Base-by-base conservation (phyloP, 805 yeast species). In the Candida endomychidarum region DNA sequence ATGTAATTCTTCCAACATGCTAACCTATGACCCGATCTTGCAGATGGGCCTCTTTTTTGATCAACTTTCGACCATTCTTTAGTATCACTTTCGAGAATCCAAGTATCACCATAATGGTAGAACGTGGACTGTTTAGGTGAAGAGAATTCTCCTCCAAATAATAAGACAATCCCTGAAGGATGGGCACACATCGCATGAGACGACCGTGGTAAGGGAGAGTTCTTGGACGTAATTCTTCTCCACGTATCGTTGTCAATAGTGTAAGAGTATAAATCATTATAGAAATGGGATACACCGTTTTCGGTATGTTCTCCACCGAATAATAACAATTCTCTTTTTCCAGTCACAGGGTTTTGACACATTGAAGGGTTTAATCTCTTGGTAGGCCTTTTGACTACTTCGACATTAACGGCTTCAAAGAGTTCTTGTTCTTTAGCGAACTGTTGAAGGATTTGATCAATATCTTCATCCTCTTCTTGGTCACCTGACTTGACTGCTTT, bases 91-190 rank as follows among this genome's bases (percentile, higher is more conserved):
- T 93, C 98, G 44, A 91, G 67, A 34, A 91, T 73, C 99, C 99
- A 91, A 3, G 96, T 84, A 57, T 91, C 99, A 12, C 96, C 91
- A 59, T 87, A 91, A 62, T 91, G 99, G 60, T 93, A 93, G 62
- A 91, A 91, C 0, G 96, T 88, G 37, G 87, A 80, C 60, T 91
- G 99, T 53, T 91, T 91, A 3, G 98, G 98, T 11, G 96, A 86
- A 1, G 96, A 86, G 53, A 93, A 91, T 63, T 91, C 99, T 53
- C 99, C 99, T 36, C 98, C 99, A 65, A 88, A 93, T 70, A 91
- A 63, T 44, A 91, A 60, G 19, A 87, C 75, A 2, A 90, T 68
- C 8, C 98, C 98, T 2, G 89, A 79, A 1, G 96, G 96, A 61
- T 91, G 98, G 0, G 86, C 83, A 46, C 90, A 82, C 87, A 90